phyloP scores from a whole-genome alignment of 2,329 filamentous ascomycete genomes.

The Byssoonygena ceratinophila region DNA sequence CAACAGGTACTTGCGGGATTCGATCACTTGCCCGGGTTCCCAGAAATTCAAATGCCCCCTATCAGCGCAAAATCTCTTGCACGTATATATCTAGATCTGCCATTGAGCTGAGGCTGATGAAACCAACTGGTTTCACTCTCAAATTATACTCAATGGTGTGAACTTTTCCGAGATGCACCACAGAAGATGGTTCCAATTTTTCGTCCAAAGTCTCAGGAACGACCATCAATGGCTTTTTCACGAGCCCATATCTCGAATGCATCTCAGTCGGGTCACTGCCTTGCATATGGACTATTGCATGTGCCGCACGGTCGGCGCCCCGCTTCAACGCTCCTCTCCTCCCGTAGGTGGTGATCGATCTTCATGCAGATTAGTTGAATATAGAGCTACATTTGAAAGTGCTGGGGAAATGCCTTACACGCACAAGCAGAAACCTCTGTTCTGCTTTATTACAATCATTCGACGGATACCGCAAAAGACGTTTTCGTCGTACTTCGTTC shows the following conservation, averaged over 20 bases:
- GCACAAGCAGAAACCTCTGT: constrained; percentile 25
- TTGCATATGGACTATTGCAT: constrained; percentile 32
- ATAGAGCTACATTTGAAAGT: not conserved
- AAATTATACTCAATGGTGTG: constrained; percentile 37
- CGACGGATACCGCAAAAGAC: constrained; percentile 26
- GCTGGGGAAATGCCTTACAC: constrained; percentile 21
- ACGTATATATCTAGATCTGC: not conserved
- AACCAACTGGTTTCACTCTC: constrained; percentile 34
- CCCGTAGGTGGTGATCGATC: constrained; percentile 34
- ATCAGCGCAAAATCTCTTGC: not conserved
- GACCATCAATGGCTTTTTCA: constrained; percentile 32
- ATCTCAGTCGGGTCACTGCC: constrained; percentile 14
- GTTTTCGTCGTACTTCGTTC: constrained; percentile 18
- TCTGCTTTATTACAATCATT: constrained; percentile 26
- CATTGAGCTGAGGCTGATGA: constrained; percentile 24
- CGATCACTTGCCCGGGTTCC: not conserved
- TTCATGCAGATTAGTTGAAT: constrained; percentile 16
- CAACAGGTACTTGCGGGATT: not conserved
- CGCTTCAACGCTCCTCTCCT: constrained; percentile 29
- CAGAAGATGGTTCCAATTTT: constrained; percentile 27
- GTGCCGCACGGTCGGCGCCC: constrained; percentile 28
- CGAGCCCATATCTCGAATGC: constrained; percentile 24
- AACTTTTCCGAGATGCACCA: constrained; percentile 34
- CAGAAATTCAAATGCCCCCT: not conserved
- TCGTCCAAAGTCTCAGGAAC: constrained; percentile 17